phyloP scores from a whole-genome alignment of 768 basidiomycete species.

The Auricularia cornea region DNA sequence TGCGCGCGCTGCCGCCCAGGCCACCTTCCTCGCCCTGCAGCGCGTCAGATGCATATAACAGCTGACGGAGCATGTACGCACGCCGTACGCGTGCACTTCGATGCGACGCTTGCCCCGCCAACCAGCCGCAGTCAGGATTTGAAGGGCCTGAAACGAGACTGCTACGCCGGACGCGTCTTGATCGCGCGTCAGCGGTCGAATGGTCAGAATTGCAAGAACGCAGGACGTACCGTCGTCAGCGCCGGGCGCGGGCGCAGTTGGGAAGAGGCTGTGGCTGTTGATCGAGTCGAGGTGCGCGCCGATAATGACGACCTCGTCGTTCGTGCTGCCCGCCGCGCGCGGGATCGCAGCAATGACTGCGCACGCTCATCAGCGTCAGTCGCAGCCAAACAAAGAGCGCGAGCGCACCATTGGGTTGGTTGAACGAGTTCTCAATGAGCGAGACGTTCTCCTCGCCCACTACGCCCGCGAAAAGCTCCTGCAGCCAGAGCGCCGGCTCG shows the following conservation, averaged over 20 bases:
- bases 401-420: neutral
- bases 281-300: constrained; percentile 13
- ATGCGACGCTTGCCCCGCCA: too few relatives aligned
- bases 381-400: too few relatives aligned
- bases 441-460: neutral
- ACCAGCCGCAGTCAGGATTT: too few relatives aligned
- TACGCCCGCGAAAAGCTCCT: neutral
- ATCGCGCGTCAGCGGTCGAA: neutral
- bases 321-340: neutral
- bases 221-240: constrained; percentile 1
- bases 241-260: constrained; percentile 4
- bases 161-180: too few relatives aligned
- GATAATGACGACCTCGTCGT: constrained; percentile 6
- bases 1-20: too few relatives aligned
- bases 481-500: neutral
- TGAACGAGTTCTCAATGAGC: neutral
- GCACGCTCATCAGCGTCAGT: too few relatives aligned
- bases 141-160: too few relatives aligned
- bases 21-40: too few relatives aligned
- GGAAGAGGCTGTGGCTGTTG: constrained; percentile 8
- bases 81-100: too few relatives aligned
- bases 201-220: neutral
- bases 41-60: too few relatives aligned
- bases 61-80: too few relatives aligned
- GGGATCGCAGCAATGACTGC: neutral